Conservation (phyloP, 1,284 basidiomycete species). For the Gymnopus androsaceus region DNA sequence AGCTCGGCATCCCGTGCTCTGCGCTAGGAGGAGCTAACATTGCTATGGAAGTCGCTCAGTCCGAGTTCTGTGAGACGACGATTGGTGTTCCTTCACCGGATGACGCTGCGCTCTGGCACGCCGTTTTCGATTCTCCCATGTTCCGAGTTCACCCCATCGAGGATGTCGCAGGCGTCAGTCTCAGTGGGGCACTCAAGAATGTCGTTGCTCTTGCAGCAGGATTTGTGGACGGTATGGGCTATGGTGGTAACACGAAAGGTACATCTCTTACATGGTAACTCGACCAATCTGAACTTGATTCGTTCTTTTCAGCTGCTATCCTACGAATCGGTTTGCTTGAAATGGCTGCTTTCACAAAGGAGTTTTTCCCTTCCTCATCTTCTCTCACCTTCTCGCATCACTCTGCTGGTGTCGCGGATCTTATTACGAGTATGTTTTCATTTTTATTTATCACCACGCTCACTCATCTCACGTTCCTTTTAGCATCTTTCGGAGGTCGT, state of each 20-base stretch:
- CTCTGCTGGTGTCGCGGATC: slow-evolving; percentile 23
- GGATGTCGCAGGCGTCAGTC: slow-evolving; percentile 23
- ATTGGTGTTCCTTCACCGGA: slow-evolving; percentile 20
- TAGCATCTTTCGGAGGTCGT: slow-evolving; percentile 21
- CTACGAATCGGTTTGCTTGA: slow-evolving; percentile 22
- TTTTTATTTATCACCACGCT: neutral
- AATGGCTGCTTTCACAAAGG: slow-evolving; percentile 22
- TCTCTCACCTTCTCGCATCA: slow-evolving; percentile 22
- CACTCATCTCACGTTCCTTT: neutral
- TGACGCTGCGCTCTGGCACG: slow-evolving; percentile 23
- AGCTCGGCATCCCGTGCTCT: slow-evolving; percentile 20
- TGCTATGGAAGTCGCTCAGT: slow-evolving; percentile 21
- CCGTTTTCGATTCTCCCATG: slow-evolving; percentile 19
- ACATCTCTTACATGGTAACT: neutral
- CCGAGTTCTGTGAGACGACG: slow-evolving; percentile 23
- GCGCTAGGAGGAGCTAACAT: slow-evolving; percentile 22
- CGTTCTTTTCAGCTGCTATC: slow-evolving; percentile 17
- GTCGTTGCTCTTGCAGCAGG: slow-evolving; percentile 23
- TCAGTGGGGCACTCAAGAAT: slow-evolving; percentile 23
- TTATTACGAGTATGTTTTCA: slow-evolving; percentile 19
- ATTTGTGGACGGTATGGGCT: slow-evolving; percentile 24
- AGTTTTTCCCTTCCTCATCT: slow-evolving; percentile 21
- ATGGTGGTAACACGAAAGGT: slow-evolving; percentile 17
- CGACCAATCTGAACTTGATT: neutral
- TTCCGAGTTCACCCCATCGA: slow-evolving; percentile 23